Base-by-base conservation (phyloP, 2,329 filamentous ascomycete species). In the Trichoderma afroharzianum region DNA sequence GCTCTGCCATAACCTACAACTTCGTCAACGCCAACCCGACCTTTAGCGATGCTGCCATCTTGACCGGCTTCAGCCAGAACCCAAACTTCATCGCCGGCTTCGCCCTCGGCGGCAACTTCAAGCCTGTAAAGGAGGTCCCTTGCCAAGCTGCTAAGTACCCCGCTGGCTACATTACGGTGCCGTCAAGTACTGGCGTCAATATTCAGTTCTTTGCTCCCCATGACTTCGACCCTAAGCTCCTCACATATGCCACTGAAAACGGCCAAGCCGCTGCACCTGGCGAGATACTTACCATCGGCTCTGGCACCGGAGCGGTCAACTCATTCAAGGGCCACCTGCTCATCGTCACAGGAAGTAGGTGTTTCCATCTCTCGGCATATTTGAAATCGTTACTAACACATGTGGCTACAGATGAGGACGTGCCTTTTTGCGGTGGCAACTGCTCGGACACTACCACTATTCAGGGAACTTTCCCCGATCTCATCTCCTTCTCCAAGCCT, bases 381-480 rank as follows among this genome's bases (percentile, higher is more conserved):
- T 9, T 26, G 6, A 7, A 6, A 30, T 15, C 11, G 9, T 18
- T 15, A 32, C 28, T 71, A 30, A 71, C 26, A 12, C n/a, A n/a
- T 12, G 11, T 2, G 18, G 47, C 55, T 61, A 47, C 15, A 85
- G 83, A 83, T 24, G 78, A 78, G 14, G 86, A 90, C 63, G 71
- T 86, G 12, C 85, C 87, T 6, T 91, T 88, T 78, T 92, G 90
- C 72, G 90, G 89, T 4, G 87, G 88, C 30, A 85, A 91, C 78
- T 91, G 89, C 80, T 76, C 81, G 3, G 81, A 79, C 24, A 87
- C 84, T 0, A 81, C 80, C 15, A 74, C 78, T 53, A 78, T 82
- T n/a, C 75, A 79, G 7, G 74, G 80, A 68, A 74, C 79, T 1
- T 83, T 81, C 32, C 83, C 76, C 6, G 75, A 81, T 32, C 74